A percentile compares a stretch with the other conserved stretches of the same genome.
Conservation (phyloP, 73 alveolate genomes). For the Paramecium tetraurelia region DNA sequence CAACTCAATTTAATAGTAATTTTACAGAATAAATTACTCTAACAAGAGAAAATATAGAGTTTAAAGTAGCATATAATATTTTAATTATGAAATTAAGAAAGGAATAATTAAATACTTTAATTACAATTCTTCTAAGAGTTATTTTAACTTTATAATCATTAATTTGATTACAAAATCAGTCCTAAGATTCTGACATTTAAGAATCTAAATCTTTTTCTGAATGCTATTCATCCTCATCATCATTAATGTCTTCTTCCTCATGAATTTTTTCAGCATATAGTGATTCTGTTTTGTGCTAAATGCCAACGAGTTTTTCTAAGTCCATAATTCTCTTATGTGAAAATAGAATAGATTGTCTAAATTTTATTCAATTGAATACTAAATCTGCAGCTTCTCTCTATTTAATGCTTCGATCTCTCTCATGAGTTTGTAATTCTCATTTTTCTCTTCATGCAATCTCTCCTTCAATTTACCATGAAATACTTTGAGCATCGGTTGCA, state of each 20-base stretch:
- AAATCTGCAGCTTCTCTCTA: conserved; percentile 25
- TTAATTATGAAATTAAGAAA: background rate
- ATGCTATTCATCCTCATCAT: background rate
- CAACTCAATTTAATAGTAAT: background rate
- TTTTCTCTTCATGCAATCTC: conserved; percentile 31
- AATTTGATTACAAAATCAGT: background rate
- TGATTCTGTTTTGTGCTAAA: background rate
- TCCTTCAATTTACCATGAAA: conserved; percentile 29
- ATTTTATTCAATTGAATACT: background rate
- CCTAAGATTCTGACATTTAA: conserved; percentile 23
- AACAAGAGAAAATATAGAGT: too few species aligned
- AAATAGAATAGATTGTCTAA: conserved; percentile 17
- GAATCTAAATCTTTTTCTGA: background rate
- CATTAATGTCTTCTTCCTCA: background rate
- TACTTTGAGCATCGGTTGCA: conserved; percentile 18
- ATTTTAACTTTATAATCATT: background rate
- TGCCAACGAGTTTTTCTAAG: conserved; percentile 37
- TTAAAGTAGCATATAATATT: background rate
- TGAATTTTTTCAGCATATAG: conserved; percentile 16
- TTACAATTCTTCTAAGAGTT: background rate
- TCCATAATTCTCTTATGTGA: conserved; percentile 46
- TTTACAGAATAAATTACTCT: too few species aligned
- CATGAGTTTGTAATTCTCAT: conserved; percentile 31
- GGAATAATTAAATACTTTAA: background rate
- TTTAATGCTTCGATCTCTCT: conserved; percentile 40